A percentile compares a stretch with the other conserved stretches of the same genome.
Evolutionary conservation across 441 rosid species (phyloP).

Genomic region (Bruguiera hainesii): DNA sequence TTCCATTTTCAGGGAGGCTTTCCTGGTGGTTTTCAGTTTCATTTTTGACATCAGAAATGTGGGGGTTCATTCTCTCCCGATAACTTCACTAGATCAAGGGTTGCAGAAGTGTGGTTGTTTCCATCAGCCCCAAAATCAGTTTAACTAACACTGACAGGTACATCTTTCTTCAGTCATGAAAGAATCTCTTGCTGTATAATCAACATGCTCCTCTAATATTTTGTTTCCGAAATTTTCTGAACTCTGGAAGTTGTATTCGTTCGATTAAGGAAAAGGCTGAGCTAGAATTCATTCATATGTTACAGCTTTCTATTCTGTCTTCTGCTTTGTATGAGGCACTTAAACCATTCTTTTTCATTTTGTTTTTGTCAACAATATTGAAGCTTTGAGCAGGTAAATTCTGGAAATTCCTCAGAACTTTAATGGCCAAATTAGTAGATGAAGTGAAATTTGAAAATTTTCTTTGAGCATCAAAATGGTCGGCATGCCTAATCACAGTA

Average conservation of each 20-base stretch:
- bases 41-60: conserved; percentile 40
- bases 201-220: conserved; percentile 16
- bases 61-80: background rate
- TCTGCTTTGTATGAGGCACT: background rate
- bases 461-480: no score
- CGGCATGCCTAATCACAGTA: no score
- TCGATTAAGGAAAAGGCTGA: background rate
- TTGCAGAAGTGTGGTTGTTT: conserved; percentile 8
- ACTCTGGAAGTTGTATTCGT: conserved; percentile 5
- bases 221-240: conserved; percentile 9
- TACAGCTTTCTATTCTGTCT: background rate
- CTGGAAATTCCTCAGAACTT: no score
- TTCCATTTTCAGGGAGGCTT: conserved; percentile 88
- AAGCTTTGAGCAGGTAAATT: no score
- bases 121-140: conserved; percentile 8
- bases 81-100: background rate
- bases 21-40: conserved; percentile 57
- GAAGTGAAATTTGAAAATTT: no score
- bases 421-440: no score
- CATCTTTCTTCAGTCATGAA: conserved; percentile 7
- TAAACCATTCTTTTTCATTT: background rate
- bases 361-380: no score
- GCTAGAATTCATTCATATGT: background rate
- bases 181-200: background rate
- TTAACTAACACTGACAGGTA: conserved; percentile 26